Conservation (phyloP, 106 monocot species). For the Allium fistulosum region DNA sequence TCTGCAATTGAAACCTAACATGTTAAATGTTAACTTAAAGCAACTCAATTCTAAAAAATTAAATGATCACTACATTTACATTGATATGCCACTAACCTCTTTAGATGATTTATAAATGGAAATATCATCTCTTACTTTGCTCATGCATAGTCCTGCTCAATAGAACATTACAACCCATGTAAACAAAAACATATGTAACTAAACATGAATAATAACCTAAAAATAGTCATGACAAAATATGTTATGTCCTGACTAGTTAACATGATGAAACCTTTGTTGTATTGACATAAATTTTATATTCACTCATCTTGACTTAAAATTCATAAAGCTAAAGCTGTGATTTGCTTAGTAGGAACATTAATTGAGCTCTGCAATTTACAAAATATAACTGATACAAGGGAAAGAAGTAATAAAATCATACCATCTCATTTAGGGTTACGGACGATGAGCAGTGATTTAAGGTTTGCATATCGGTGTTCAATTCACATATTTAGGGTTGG, state of each 20-base stretch:
- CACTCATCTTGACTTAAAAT: no score
- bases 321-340: no score
- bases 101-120: constrained; percentile 82
- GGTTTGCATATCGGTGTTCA: constrained; percentile 36
- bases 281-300: no score
- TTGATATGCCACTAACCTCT: constrained; percentile 36
- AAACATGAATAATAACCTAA: not conserved
- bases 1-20: constrained; percentile 81
- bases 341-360: no score
- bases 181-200: not conserved
- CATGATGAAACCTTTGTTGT: no score
- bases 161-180: not conserved
- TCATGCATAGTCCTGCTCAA: constrained; percentile 88
- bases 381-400: no score
- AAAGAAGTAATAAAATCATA: constrained; percentile 8
- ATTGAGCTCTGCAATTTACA: no score
- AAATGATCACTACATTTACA: not conserved
- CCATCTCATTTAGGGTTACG: constrained; percentile 36
- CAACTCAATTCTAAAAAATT: constrained; percentile 1
- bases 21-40: not conserved
- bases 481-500: not conserved
- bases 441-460: constrained; percentile 33
- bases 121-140: constrained; percentile 79
- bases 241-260: no score
- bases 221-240: no score